Evolutionary conservation across 1,284 basidiomycete species (phyloP).

Genomic region (Ganoderma resinaceum): DNA sequence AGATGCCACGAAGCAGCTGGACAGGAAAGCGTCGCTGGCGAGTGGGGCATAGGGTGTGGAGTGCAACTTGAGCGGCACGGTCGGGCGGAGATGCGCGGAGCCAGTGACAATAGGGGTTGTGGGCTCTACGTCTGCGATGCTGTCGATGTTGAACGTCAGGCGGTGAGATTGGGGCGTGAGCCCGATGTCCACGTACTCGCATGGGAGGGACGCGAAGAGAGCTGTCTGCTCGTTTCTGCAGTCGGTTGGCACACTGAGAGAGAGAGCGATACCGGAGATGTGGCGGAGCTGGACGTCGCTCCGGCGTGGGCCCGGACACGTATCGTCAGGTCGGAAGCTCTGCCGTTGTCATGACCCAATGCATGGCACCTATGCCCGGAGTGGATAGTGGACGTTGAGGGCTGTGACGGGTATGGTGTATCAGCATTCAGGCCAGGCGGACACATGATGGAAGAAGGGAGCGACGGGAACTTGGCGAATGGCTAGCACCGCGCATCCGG

Average conservation of each 20-base stretch:
- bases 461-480: background rate
- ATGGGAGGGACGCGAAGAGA: background rate
- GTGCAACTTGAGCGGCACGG: background rate
- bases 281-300: background rate
- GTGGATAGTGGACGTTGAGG: background rate
- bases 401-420: background rate
- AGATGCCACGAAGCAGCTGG: no score
- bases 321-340: background rate
- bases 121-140: background rate
- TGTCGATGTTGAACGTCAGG: background rate
- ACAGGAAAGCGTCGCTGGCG: background rate
- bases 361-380: background rate
- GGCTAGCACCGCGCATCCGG: background rate
- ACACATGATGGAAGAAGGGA: background rate
- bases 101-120: background rate
- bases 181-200: conserved; percentile 4
- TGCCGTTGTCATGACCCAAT: background rate
- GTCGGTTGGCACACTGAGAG: background rate
- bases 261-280: background rate
- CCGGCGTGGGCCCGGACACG: background rate
- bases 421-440: background rate
- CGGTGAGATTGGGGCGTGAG: conserved; percentile 2
- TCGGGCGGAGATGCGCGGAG: background rate
- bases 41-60: background rate
- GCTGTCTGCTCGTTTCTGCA: conserved; percentile 2